A percentile compares a stretch with the other conserved stretches of the same genome.
Conservation (phyloP, 2,329 filamentous ascomycete species). For the Cercospora janseana region DNA sequence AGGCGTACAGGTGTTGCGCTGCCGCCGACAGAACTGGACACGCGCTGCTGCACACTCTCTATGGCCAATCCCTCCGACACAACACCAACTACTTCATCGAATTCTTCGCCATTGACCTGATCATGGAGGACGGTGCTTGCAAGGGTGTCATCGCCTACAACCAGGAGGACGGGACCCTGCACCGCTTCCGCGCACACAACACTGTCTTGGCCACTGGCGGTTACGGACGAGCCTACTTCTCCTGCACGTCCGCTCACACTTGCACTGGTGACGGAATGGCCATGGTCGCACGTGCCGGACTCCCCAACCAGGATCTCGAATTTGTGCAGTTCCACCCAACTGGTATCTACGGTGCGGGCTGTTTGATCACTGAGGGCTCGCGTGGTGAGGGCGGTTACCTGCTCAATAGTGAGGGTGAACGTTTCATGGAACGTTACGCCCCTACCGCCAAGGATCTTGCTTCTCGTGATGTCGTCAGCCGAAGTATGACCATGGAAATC, state of each 20-base stretch:
- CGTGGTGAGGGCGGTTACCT: slow-evolving; percentile 98
- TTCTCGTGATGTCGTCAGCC: slow-evolving; percentile 91
- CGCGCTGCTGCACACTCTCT: slow-evolving; percentile 95
- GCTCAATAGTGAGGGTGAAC: slow-evolving; percentile 94
- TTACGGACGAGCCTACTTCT: slow-evolving; percentile 97
- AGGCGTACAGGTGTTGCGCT: slow-evolving; percentile 96
- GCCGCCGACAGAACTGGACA: slow-evolving; percentile 96
- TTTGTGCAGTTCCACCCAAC: slow-evolving; percentile 99
- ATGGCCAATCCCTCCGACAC: slow-evolving; percentile 93
- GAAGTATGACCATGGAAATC: slow-evolving; percentile 98
- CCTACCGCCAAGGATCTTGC: slow-evolving; percentile 98
- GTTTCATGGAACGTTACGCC: slow-evolving; percentile 99
- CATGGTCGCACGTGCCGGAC: slow-evolving; percentile 95
- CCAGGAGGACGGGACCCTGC: slow-evolving; percentile 96
- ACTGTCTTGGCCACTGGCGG: slow-evolving; percentile 96
- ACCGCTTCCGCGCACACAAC: slow-evolving; percentile 95
- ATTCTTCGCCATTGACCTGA: slow-evolving; percentile 93
- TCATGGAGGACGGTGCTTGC: slow-evolving; percentile 97
- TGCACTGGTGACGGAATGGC: slow-evolving; percentile 99
- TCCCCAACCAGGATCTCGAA: slow-evolving; percentile 98
- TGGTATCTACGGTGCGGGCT: slow-evolving; percentile 97
- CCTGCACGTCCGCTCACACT: slow-evolving; percentile 95
- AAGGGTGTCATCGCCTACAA: slow-evolving; percentile 97
- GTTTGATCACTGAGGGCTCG: slow-evolving; percentile 95
- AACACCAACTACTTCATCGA: slow-evolving; percentile 99